A percentile compares a stretch with the other conserved stretches of the same genome.
Evolutionary conservation across 495 filamentous ascomycete species (phyloP).

Genomic region (Pyrenula aspistea): DNA sequence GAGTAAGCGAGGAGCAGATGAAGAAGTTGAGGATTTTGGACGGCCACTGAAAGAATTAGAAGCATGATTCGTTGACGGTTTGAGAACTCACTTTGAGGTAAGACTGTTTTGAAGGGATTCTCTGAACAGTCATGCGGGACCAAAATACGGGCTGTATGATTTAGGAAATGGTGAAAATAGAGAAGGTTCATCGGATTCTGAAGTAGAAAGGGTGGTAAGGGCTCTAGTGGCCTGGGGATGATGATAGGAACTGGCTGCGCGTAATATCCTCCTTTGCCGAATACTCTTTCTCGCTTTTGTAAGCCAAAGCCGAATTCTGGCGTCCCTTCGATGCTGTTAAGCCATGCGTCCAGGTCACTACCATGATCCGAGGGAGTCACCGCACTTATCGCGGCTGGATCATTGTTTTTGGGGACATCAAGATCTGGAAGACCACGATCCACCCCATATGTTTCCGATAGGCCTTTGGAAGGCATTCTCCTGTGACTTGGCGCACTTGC

Average conservation of each 20-base stretch:
- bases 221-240: constrained; percentile 53
- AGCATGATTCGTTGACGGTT: constrained; percentile 7
- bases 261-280: constrained; percentile 54
- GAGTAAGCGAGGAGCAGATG: constrained; percentile 73
- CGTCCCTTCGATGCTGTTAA: constrained; percentile 1
- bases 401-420: constrained; percentile 59
- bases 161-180: constrained; percentile 67
- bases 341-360: constrained; percentile 12
- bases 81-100: constrained; percentile 50
- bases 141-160: constrained; percentile 63
- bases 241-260: constrained; percentile 52
- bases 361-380: constrained; percentile 12
- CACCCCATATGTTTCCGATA: constrained; percentile 40
- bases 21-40: constrained; percentile 54
- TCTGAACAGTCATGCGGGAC: constrained; percentile 64
- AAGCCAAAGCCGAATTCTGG: constrained; percentile 33
- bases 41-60: constrained; percentile 39
- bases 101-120: constrained; percentile 61
- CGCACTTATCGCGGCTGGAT: constrained; percentile 38
- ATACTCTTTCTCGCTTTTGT: constrained; percentile 32
- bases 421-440: constrained; percentile 57
- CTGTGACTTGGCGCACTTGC: neutral
- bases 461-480: neutral
- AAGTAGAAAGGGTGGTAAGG: constrained; percentile 53
- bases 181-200: constrained; percentile 72